Conservation (phyloP, 257 asterid genomes). For the Petunia secreta region DNA sequence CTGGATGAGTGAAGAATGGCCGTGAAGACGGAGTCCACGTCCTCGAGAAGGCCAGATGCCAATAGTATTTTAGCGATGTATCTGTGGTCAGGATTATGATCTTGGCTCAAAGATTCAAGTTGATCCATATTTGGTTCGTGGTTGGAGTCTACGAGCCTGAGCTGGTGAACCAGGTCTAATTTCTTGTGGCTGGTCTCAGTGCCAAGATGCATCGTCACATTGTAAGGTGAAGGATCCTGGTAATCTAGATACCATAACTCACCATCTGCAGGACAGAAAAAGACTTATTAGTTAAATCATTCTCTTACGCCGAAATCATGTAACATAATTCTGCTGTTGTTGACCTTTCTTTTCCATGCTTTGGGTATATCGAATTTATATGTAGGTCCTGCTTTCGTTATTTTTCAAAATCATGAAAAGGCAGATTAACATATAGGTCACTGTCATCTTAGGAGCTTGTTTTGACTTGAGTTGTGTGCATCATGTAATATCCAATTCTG, state of each 20-base stretch:
- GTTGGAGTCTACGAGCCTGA: constrained; percentile 39
- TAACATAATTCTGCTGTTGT: constrained; percentile 1
- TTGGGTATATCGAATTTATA: background rate
- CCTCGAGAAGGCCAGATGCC: constrained; percentile 71
- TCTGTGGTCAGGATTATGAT: constrained; percentile 54
- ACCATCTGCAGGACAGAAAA: constrained; percentile 48
- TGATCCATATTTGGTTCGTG: constrained; percentile 41
- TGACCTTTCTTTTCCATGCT: background rate
- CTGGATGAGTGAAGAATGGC: constrained; percentile 52
- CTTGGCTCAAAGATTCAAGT: constrained; percentile 36
- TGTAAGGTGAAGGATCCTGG: constrained; percentile 42
- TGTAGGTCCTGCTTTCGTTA: background rate
- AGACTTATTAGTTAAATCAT: constrained; percentile 30
- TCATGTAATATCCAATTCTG: background rate
- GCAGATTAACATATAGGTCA: background rate
- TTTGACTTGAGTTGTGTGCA: background rate
- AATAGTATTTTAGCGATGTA: constrained; percentile 62
- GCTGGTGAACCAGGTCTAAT: constrained; percentile 53
- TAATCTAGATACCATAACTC: constrained; percentile 61
- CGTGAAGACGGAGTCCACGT: constrained; percentile 42
- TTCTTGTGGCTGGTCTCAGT: constrained; percentile 43
- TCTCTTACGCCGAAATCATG: constrained; percentile 24
- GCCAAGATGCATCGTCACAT: constrained; percentile 34
- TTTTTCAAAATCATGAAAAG: background rate
- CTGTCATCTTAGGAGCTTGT: background rate